A percentile compares a stretch with the other conserved stretches of the same genome.
Conservation (phyloP, 2,329 filamentous ascomycete species). For the Simplicillium aogashimaense region DNA sequence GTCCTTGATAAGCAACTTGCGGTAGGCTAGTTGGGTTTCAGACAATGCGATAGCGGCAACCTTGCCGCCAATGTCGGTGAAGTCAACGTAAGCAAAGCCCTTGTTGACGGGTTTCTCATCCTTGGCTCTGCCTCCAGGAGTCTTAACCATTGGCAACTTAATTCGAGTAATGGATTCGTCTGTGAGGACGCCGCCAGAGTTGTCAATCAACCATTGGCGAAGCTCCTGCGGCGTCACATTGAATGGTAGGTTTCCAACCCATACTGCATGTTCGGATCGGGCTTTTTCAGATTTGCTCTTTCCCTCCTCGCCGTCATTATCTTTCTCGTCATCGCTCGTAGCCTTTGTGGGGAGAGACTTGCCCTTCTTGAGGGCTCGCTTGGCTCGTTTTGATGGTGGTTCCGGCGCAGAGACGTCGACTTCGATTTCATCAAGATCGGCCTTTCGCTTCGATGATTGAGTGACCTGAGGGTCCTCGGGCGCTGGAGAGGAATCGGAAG, state of each 20-base stretch:
- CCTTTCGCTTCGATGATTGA: slow-evolving; percentile 57
- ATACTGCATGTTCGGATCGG: slow-evolving; percentile 76
- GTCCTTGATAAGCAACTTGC: slow-evolving; percentile 87
- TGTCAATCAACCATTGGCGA: slow-evolving; percentile 67
- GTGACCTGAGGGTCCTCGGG: slow-evolving; percentile 7
- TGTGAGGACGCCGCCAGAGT: slow-evolving; percentile 55
- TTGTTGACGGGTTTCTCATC: slow-evolving; percentile 51
- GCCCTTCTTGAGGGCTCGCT: slow-evolving; percentile 81
- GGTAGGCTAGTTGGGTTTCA: slow-evolving; percentile 68
- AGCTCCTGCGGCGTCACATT: slow-evolving; percentile 64
- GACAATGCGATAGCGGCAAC: slow-evolving; percentile 74
- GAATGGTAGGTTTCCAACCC: slow-evolving; percentile 95
- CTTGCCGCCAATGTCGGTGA: slow-evolving; percentile 59
- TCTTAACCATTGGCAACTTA: slow-evolving; percentile 62
- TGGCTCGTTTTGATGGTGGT: slow-evolving; percentile 87
- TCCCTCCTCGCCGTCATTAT: slow-evolving; percentile 26
- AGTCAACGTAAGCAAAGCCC: slow-evolving; percentile 95
- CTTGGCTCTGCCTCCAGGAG: slow-evolving; percentile 22
- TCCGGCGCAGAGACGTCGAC: slow-evolving; percentile 86
- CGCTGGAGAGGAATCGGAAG: too few species aligned
- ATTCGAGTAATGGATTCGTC: slow-evolving; percentile 72
- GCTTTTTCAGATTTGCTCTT: slow-evolving; percentile 30
- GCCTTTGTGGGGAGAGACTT: slow-evolving; percentile 42
- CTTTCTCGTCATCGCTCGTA: slow-evolving; percentile 23
- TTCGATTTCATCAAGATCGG: slow-evolving; percentile 63